These are phyloP conservation scores for Macrotyloma uniflorum DNA, from an alignment of 306 rosid species.

Conservation along the genomic window DNA sequence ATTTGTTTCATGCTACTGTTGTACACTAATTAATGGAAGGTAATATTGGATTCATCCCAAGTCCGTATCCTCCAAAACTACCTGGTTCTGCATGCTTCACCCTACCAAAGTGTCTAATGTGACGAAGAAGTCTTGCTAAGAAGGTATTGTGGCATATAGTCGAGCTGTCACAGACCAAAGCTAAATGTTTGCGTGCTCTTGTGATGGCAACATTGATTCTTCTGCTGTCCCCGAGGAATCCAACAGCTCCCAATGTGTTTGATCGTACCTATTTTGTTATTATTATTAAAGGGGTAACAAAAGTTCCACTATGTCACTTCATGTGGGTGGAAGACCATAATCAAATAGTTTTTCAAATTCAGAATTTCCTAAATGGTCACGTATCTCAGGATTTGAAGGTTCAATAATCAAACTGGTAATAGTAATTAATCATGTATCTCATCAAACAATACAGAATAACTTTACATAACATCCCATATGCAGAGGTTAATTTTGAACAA, in stretches of 20 bases:
- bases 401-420: constrained; percentile 13
- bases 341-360: not conserved
- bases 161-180: constrained; percentile 81
- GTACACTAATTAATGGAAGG: constrained; percentile 63
- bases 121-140: constrained; percentile 83
- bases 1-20: constrained; percentile 28
- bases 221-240: constrained; percentile 85
- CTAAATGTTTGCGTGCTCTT: constrained; percentile 82
- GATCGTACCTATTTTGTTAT: constrained; percentile 64
- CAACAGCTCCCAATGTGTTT: constrained; percentile 83
- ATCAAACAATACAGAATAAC: not conserved
- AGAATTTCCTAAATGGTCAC: not conserved
- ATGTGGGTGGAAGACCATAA: not conserved
- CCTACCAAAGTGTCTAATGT: constrained; percentile 72
- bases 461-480: not conserved
- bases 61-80: constrained; percentile 69
- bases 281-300: not conserved
- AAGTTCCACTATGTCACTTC: not conserved
- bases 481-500: not conserved
- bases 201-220: constrained; percentile 88
- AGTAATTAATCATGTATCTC: not conserved
- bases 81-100: constrained; percentile 83
- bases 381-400: not conserved
- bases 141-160: constrained; percentile 85
- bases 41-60: constrained; percentile 74